These are phyloP conservation scores for Melampsora medusae DNA, from an alignment of 1,284 basidiomycete genomes.

Conservation along the genomic window DNA sequence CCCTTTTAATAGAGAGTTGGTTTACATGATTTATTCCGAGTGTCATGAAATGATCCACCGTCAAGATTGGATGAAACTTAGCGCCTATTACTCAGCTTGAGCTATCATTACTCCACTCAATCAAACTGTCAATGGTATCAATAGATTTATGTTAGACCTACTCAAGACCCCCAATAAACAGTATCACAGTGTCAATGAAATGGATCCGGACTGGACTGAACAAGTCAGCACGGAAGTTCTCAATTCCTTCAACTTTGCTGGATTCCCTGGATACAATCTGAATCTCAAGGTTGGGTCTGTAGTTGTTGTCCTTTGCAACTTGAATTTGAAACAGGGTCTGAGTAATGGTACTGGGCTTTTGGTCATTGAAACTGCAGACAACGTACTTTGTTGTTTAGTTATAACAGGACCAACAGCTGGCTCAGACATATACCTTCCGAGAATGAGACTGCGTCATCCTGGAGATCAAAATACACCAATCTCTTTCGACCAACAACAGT, in stretches of 20 bases:
- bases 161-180: no score
- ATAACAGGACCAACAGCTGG: neutral
- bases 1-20: no score
- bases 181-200: no score
- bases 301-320: neutral
- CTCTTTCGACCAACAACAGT: neutral
- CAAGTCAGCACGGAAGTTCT: no score
- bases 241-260: no score
- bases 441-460: neutral
- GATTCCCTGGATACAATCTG: no score
- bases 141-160: neutral
- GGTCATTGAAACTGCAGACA: neutral
- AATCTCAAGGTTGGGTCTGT: neutral
- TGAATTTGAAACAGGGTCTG: neutral
- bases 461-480: neutral
- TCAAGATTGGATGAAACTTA: neutral
- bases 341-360: conserved; percentile 10
- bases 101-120: neutral
- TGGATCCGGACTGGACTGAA: no score
- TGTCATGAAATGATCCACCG: no score
- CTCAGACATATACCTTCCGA: neutral
- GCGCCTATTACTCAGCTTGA: neutral
- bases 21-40: no score
- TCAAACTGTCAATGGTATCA: neutral
- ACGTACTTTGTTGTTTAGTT: neutral